Conservation (phyloP, 208 protist species). For the Sergeia podlipaevii region DNA sequence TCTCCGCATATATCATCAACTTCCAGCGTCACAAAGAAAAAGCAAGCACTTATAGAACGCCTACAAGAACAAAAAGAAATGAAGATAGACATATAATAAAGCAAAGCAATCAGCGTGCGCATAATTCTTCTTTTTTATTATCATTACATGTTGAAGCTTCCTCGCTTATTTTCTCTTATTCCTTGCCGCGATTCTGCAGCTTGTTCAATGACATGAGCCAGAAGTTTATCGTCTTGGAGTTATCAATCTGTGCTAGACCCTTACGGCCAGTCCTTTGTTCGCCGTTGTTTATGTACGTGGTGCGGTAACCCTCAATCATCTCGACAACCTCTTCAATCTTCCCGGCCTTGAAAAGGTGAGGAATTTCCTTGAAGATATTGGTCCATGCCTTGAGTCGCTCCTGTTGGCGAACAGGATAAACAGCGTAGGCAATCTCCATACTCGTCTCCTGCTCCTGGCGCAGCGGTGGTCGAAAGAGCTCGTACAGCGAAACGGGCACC, state of each 20-base stretch:
- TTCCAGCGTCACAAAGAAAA: too few species aligned
- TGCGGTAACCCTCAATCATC: background rate
- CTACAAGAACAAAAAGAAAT: too few species aligned
- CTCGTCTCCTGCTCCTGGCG: too few species aligned
- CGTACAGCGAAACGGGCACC: conserved; percentile 3
- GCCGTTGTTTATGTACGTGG: background rate
- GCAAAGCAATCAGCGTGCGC: too few species aligned
- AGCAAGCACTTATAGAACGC: too few species aligned
- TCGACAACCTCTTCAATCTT: background rate
- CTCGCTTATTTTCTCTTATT: too few species aligned
- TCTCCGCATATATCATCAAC: too few species aligned
- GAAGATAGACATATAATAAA: too few species aligned
- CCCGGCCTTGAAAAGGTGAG: background rate
- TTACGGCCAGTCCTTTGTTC: background rate
- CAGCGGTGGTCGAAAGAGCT: too few species aligned
- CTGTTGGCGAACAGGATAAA: background rate
- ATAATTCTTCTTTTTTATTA: too few species aligned
- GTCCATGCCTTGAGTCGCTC: conserved; percentile 14
- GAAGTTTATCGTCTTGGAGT: background rate
- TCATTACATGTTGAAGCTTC: too few species aligned
- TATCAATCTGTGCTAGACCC: background rate
- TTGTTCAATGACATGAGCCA: background rate
- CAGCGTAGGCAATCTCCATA: background rate
- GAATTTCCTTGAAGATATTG: conserved; percentile 10
- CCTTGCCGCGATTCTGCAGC: conserved; percentile 3